Conservation (phyloP, 208 protist genomes). For the Trypanosoma mega region DNA sequence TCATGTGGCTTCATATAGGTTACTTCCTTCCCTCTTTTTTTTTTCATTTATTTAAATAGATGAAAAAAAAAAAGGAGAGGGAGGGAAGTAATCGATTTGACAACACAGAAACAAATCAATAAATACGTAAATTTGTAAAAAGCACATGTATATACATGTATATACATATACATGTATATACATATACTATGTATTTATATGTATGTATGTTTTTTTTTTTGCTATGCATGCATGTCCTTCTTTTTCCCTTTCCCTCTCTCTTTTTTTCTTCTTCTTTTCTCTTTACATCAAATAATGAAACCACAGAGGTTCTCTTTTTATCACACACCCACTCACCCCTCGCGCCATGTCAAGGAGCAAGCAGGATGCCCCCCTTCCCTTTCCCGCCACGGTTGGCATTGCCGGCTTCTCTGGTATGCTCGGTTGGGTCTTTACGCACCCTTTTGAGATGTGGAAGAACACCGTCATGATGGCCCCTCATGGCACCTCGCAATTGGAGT, state of each 20-base stretch:
- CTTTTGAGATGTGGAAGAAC: slow-evolving; percentile 94
- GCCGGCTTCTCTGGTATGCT: slow-evolving; percentile 82
- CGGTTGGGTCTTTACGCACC: slow-evolving; percentile 90
- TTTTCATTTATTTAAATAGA: too few relatives aligned
- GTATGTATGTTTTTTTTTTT: background rate
- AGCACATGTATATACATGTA: background rate
- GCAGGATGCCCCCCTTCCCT: slow-evolving; percentile 18
- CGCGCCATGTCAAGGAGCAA: slow-evolving; percentile 10
- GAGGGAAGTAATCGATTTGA: background rate
- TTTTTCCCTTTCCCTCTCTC: too few relatives aligned
- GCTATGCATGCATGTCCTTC: too few relatives aligned
- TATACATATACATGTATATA: background rate
- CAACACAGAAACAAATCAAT: background rate
- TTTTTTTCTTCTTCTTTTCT: too few relatives aligned
- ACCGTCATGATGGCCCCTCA: slow-evolving; percentile 78
- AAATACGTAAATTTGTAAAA: background rate
- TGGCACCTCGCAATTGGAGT: slow-evolving; percentile 49
- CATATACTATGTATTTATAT: background rate
- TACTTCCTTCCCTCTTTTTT: too few relatives aligned
- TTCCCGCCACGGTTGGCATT: slow-evolving; percentile 58
- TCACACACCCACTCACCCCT: background rate
- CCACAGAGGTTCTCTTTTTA: background rate
- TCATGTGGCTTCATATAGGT: too few relatives aligned
- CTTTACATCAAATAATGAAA: too few relatives aligned
- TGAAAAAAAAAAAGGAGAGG: too few relatives aligned